Percentiles rank a stretch among this genome's conserved stretches.
These are phyloP conservation scores for Planoprotostelium fungivorum DNA, from an alignment of 78 protist species.

Conservation along the genomic window DNA sequence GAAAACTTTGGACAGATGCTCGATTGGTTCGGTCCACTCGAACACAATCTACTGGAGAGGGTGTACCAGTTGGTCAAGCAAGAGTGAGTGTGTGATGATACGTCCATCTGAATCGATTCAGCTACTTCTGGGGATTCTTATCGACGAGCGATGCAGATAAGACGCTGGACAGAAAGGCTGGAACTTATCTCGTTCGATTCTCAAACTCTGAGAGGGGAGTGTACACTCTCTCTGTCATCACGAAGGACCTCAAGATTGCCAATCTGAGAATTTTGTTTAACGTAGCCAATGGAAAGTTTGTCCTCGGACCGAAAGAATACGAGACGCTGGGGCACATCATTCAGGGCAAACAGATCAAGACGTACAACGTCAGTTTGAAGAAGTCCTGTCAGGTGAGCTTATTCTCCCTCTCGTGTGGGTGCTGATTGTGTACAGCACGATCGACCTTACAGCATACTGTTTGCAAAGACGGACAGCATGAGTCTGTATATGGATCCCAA, in stretches of 20 bases:
- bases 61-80: conserved; percentile 13
- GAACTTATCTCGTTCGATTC: conserved; percentile 50
- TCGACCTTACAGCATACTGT: not conserved
- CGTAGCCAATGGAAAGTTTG: not conserved
- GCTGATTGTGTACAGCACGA: not conserved
- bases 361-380: not conserved
- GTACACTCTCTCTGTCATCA: conserved; percentile 33
- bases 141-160: conserved; percentile 40
- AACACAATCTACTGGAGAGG: not conserved
- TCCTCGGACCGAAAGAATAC: not conserved
- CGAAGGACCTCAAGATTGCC: conserved; percentile 33
- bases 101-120: conserved; percentile 15
- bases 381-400: not conserved
- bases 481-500: not conserved
- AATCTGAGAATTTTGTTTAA: conserved; percentile 2
- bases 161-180: conserved; percentile 45
- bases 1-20: conserved; percentile 56
- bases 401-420: not conserved
- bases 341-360: not conserved
- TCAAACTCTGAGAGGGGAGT: conserved; percentile 48
- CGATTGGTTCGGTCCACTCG: conserved; percentile 61
- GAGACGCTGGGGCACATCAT: not conserved
- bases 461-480: not conserved
- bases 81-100: conserved; percentile 30
- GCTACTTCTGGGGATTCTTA: conserved; percentile 43